These are phyloP conservation scores for Debaryomycetaceae sp. DNA, from an alignment of 1,139 yeast genomes.

Conservation along the genomic window DNA sequence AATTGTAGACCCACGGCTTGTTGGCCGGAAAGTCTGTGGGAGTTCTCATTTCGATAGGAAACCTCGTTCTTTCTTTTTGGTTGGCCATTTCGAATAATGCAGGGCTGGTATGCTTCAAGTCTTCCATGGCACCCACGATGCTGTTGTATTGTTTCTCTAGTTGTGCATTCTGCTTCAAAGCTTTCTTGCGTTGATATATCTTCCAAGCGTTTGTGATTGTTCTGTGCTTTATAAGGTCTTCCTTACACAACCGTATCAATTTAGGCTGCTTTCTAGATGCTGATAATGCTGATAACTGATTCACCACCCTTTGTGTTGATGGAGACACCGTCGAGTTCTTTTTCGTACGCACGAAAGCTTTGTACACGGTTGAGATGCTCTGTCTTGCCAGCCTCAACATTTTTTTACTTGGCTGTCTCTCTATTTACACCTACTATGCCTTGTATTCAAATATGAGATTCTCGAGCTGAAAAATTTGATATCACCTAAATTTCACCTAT, in stretches of 20 bases:
- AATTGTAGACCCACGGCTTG: conserved; percentile 75
- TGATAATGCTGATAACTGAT: conserved; percentile 79
- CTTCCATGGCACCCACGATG: conserved; percentile 72
- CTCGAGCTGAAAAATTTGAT: neutral
- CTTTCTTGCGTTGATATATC: conserved; percentile 49
- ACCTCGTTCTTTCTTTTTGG: conserved; percentile 49
- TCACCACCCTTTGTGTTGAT: conserved; percentile 61
- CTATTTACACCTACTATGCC: no score
- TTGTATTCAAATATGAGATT: neutral
- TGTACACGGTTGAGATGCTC: conserved; percentile 3
- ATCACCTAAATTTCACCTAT: neutral
- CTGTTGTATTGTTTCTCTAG: conserved; percentile 62
- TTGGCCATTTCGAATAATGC: conserved; percentile 52
- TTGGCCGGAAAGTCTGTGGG: conserved; percentile 94
- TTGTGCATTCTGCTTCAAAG: conserved; percentile 39
- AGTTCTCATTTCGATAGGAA: conserved; percentile 76
- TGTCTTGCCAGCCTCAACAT: neutral
- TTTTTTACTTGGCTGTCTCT: neutral
- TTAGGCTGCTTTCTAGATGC: conserved; percentile 89
- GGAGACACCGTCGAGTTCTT: conserved; percentile 43
- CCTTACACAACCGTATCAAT: conserved; percentile 67
- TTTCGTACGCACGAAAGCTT: conserved; percentile 35
- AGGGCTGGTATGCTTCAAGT: conserved; percentile 49
- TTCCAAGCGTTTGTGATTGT: conserved; percentile 86
- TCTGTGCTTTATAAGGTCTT: conserved; percentile 82